Conservation (phyloP, 495 filamentous ascomycete species). For the Tuber melanosporum region DNA sequence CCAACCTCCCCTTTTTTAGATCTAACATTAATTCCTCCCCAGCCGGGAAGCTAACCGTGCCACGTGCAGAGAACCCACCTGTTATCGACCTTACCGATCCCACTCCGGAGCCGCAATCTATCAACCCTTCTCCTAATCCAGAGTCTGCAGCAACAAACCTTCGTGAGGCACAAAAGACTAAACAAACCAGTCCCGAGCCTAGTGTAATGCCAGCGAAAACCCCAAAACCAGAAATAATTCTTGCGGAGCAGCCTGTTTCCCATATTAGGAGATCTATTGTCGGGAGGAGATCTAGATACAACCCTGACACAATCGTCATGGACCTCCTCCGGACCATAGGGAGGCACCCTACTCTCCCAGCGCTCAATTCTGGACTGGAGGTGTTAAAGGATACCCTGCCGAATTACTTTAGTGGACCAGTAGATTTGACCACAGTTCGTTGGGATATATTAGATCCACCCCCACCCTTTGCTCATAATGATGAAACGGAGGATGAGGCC, state of each 20-base stretch:
- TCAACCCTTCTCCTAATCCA: background rate
- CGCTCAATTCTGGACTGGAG: slow-evolving; percentile 57
- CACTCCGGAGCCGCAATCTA: background rate
- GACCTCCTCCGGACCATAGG: slow-evolving; percentile 59
- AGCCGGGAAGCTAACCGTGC: background rate
- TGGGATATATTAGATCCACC: slow-evolving; percentile 64
- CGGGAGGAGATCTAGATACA: background rate
- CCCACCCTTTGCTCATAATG: background rate
- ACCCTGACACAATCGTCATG: slow-evolving; percentile 55
- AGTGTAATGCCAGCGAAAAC: background rate
- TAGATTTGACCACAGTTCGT: slow-evolving; percentile 57
- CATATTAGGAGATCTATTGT: background rate
- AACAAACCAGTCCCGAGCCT: background rate
- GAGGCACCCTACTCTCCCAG: slow-evolving; percentile 53
- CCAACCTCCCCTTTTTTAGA: background rate
- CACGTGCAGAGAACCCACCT: background rate
- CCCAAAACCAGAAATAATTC: background rate
- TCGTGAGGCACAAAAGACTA: background rate
- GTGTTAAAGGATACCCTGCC: slow-evolving; percentile 45
- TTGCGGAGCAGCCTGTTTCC: background rate
- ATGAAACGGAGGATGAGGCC: slow-evolving; percentile 20
- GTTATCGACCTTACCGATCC: slow-evolving; percentile 1
- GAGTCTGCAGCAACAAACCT: background rate
- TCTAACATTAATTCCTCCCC: background rate
- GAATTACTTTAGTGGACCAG: slow-evolving; percentile 43